Conservation (phyloP, 805 yeast genomes). For the Candida krabiensis region DNA sequence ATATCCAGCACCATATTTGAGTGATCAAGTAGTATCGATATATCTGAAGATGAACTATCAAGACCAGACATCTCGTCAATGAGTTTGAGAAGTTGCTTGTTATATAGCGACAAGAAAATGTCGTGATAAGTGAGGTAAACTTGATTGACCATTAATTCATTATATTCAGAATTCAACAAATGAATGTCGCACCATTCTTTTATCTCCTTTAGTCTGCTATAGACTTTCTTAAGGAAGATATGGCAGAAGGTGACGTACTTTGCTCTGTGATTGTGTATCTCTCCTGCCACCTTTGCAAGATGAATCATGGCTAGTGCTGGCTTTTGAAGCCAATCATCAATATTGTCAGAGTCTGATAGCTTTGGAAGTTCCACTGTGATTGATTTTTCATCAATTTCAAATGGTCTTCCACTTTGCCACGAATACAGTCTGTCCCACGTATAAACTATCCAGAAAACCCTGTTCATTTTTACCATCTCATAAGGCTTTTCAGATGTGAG, state of each 20-base stretch:
- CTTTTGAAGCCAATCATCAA: conserved; percentile 2
- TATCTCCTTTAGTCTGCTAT: background rate
- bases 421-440: background rate
- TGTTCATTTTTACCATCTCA: background rate
- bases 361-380: background rate
- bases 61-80: background rate
- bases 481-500: background rate
- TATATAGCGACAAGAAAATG: background rate
- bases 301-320: conserved; percentile 3
- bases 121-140: conserved; percentile 2
- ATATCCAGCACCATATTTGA: too few species aligned
- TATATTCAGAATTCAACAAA: background rate
- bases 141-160: background rate
- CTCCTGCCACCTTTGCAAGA: background rate
- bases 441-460: background rate
- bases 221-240: background rate
- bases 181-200: conserved; percentile 1
- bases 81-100: background rate
- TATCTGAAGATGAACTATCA: too few species aligned
- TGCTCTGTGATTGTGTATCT: background rate
- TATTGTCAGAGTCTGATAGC: background rate
- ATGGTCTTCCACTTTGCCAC: conserved; percentile 2
- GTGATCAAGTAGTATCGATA: too few species aligned
- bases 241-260: background rate
- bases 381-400: conserved; percentile 2